phyloP scores from a whole-genome alignment of 2,329 filamentous ascomycete species.

The Xylariomycetidae sp. region DNA sequence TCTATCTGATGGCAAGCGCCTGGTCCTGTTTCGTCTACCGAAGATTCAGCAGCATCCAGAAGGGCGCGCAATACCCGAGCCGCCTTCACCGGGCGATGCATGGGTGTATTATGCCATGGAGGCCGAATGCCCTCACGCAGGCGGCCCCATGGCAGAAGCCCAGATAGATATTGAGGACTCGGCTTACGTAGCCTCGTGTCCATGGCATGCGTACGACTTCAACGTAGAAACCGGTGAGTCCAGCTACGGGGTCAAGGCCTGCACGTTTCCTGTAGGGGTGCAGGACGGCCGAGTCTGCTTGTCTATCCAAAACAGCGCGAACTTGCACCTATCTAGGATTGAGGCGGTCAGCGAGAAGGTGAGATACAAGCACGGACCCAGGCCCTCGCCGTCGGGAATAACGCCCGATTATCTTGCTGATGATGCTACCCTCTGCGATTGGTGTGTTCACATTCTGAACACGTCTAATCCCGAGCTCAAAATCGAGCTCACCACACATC shows the following conservation, averaged over 20 bases:
- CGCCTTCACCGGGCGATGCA: too few relatives aligned
- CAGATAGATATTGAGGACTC: constrained; percentile 43
- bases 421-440: constrained; percentile 40
- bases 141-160: constrained; percentile 40
- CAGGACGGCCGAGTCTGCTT: constrained; percentile 30
- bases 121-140: constrained; percentile 41
- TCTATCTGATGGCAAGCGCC: constrained; percentile 37
- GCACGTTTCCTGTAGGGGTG: constrained; percentile 38
- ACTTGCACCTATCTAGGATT: constrained; percentile 25
- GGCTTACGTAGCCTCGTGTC: constrained; percentile 40
- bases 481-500: constrained; percentile 39
- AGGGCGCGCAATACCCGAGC: too few relatives aligned
- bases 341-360: constrained; percentile 41
- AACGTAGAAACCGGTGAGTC: constrained; percentile 45
- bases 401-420: constrained; percentile 30
- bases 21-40: constrained; percentile 40
- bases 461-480: constrained; percentile 41
- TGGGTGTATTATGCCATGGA: constrained; percentile 45
- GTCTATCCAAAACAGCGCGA: constrained; percentile 22
- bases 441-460: constrained; percentile 41
- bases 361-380: constrained; percentile 34
- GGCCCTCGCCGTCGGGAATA: constrained; percentile 7
- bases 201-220: constrained; percentile 46
- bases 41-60: constrained; percentile 28
- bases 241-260: constrained; percentile 41